These are phyloP conservation scores for Grosmannia clavigera DNA, from an alignment of 2,329 filamentous ascomycete species.

Conservation along the genomic window DNA sequence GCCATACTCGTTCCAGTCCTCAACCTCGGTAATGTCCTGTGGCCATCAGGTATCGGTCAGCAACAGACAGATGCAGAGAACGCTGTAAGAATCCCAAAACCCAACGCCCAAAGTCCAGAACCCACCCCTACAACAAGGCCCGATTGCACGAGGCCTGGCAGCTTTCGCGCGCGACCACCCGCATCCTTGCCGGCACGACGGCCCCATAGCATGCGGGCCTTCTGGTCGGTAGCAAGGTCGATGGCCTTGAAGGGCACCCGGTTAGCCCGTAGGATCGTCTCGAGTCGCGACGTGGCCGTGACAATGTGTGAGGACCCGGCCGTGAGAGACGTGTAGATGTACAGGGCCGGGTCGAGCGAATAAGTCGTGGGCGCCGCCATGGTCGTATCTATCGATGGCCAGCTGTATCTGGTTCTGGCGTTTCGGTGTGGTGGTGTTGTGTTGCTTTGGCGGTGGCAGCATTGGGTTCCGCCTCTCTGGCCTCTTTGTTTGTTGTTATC, in stretches of 20 bases:
- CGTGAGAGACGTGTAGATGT: constrained; percentile 92
- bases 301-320: constrained; percentile 93
- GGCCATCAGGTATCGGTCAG: background rate
- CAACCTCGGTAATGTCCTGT: constrained; percentile 83
- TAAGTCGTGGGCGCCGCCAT: constrained; percentile 21
- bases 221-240: constrained; percentile 82
- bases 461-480: background rate
- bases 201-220: constrained; percentile 79
- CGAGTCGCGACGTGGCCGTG: constrained; percentile 86
- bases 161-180: constrained; percentile 52
- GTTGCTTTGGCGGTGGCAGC: no score
- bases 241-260: constrained; percentile 86
- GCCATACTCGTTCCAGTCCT: constrained; percentile 99
- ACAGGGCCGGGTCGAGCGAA: constrained; percentile 59
- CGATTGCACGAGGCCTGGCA: constrained; percentile 81
- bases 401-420: background rate
- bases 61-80: no score
- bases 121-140: constrained; percentile 75
- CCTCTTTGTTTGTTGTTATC: background rate
- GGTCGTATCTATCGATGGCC: background rate
- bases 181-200: constrained; percentile 65
- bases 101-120: constrained; percentile 13
- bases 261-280: constrained; percentile 93
- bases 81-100: no score
- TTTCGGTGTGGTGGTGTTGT: no score